A percentile compares a stretch with the other conserved stretches of the same genome.
Evolutionary conservation across 306 rosid genomes (phyloP).

Genomic region (Ceratonia siliqua): DNA sequence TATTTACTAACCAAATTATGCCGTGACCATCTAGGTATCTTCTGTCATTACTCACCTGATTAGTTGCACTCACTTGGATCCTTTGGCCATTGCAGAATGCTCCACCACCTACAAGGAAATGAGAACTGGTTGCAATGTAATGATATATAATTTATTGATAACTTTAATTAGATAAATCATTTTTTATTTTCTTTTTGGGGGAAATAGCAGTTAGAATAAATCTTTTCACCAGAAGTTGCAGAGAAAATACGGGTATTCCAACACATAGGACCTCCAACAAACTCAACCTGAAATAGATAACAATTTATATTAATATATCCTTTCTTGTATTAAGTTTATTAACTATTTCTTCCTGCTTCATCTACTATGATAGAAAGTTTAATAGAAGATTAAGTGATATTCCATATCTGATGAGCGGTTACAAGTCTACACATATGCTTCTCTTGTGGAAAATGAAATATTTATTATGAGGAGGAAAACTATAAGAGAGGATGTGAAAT

Average conservation of each 20-base stretch:
- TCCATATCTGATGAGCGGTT: neutral
- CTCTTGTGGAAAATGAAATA: neutral
- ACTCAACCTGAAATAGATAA: constrained; percentile 73
- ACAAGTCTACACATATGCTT: neutral
- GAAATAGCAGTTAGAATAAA: constrained; percentile 10
- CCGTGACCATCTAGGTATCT: neutral
- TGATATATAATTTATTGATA: constrained; percentile 5
- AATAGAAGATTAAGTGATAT: neutral
- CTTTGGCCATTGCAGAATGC: constrained; percentile 89
- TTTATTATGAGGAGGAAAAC: neutral
- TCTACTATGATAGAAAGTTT: neutral
- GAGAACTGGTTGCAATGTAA: constrained; percentile 27
- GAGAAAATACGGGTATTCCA: constrained; percentile 91
- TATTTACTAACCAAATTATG: neutral
- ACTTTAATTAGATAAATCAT: constrained; percentile 24
- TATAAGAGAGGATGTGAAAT: neutral
- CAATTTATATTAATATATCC: constrained; percentile 8
- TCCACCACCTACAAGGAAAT: constrained; percentile 74
- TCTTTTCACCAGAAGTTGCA: constrained; percentile 76
- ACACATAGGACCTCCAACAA: constrained; percentile 98
- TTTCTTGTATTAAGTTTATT: neutral
- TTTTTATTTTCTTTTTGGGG: constrained; percentile 12
- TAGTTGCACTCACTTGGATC: constrained; percentile 72
- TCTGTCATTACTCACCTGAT: constrained; percentile 50
- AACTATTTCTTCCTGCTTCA: constrained; percentile 6